Evolutionary conservation across 495 filamentous ascomycete species (phyloP).

Genomic region (Talaromyces nanjingensis): DNA sequence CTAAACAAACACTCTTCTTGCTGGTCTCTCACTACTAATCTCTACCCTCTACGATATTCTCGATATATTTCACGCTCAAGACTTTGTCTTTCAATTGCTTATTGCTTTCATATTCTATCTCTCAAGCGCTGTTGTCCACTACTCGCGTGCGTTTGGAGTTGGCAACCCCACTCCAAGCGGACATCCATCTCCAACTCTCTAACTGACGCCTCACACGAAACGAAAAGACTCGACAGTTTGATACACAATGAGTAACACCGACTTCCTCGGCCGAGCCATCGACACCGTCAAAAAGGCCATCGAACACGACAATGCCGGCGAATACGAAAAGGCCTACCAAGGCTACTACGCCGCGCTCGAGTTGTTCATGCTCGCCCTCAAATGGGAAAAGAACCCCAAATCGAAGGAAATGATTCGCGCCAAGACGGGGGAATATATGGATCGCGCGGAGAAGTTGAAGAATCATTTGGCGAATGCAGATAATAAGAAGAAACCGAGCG

Average conservation of each 20-base stretch:
- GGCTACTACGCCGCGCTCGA: constrained; percentile 90
- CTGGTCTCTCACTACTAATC: background rate
- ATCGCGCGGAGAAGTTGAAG: constrained; percentile 95
- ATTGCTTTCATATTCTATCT: background rate
- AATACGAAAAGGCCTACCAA: constrained; percentile 95
- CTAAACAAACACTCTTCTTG: background rate
- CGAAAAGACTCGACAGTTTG: background rate
- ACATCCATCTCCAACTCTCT: background rate
- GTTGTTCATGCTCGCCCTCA: constrained; percentile 91
- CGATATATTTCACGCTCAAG: background rate
- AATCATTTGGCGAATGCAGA: constrained; percentile 73
- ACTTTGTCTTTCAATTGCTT: background rate
- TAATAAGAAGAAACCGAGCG: constrained; percentile 66
- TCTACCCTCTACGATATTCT: background rate
- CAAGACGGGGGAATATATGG: constrained; percentile 95
- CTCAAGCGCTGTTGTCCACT: background rate
- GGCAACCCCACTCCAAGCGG: constrained; percentile 10
- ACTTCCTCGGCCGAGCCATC: constrained; percentile 94
- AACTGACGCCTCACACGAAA: background rate
- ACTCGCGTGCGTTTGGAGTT: constrained; percentile 6
- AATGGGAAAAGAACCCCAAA: constrained; percentile 97
- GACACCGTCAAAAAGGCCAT: constrained; percentile 94
- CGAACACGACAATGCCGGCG: constrained; percentile 87
- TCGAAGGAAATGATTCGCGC: constrained; percentile 94
- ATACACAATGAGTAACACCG: constrained; percentile 82